Base-by-base conservation (phyloP, 352 stramenopile genomes). In the Pythium vanterpoolii region DNA sequence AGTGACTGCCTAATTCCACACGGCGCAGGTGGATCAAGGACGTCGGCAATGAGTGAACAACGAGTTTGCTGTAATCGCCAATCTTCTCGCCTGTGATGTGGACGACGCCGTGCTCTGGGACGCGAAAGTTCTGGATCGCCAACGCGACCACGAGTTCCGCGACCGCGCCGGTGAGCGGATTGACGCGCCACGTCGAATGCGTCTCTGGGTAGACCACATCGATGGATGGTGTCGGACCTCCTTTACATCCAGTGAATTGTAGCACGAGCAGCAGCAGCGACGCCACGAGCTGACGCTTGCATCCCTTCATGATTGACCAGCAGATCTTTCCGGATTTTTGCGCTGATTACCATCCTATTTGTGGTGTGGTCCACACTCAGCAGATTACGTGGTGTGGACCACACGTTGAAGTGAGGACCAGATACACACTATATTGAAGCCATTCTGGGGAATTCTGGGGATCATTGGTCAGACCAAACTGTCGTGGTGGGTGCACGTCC, bases 1-100 rank as follows among this genome's bases (percentile, higher is more conserved):
- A 86, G 45, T 85, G 69, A 18, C 57, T 79, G 0, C 76, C 76
- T 0, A 75, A 68, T 5, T 82, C 76, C 14, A 86, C 42, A 31
- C 56, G 47, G 11, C 27, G 30, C 19, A 74, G n/a, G 19, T 52
- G 23, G 23, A 82, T 13, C 34, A 38, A 14, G 6, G 26, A 52
- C 19, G 11, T 26, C 1, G 6, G 26, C 11, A 0, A 13, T 0
- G 28, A n/a, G 44, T 69, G 55, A 2, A 56, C 56, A 31, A 70
- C 55, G 6, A 42, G 66, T 18, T 60, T 48, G 21, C 69, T 53
- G 10, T 54, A 70, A 5, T 66, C 56, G 31, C 58, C 55, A 14
- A 84, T 59, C 18, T 65, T 82, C 18, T 72, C 58, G 16, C 76
- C 68, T 6, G 56, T 76, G 16, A 85, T 56, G 14, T 69, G 51